Percentiles rank a stretch among this genome's conserved stretches.
Conservation (phyloP, 371 early-diverging fungal species). For the Mucor irregularis region DNA sequence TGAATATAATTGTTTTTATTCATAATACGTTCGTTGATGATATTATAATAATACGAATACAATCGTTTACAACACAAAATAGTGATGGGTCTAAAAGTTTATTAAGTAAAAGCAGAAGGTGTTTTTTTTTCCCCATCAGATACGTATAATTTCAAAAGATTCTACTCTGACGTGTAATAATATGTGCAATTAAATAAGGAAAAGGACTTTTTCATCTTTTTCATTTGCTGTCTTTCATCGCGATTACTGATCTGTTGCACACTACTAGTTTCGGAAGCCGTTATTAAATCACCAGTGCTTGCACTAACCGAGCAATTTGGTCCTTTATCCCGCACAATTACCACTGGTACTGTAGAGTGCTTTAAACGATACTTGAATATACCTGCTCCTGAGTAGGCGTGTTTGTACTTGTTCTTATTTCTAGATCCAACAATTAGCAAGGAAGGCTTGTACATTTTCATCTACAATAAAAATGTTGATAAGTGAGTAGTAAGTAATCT, state of each 20-base stretch:
- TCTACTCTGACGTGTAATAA: neutral
- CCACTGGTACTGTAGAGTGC: conserved; percentile 7
- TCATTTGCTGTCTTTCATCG: too few species aligned
- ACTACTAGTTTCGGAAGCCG: neutral
- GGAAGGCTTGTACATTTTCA: conserved; percentile 17
- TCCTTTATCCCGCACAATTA: conserved; percentile 11
- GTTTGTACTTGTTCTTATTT: conserved; percentile 10
- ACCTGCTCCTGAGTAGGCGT: conserved; percentile 20
- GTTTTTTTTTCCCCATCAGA: too few species aligned
- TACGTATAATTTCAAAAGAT: too few species aligned
- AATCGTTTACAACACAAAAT: too few species aligned
- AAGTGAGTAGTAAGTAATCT: neutral
- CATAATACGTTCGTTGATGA: too few species aligned
- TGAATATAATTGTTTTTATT: too few species aligned
- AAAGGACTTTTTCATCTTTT: conserved; percentile 1
- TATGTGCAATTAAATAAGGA: conserved; percentile 1
- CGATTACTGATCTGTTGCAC: neutral
- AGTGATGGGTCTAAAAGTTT: too few species aligned
- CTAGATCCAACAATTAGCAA: conserved; percentile 14
- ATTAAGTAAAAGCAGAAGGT: too few species aligned
- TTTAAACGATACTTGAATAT: conserved; percentile 18
- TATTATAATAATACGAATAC: too few species aligned
- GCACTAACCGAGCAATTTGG: too few species aligned
- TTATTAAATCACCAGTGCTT: neutral
- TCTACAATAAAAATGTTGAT: neutral